Base-by-base conservation (phyloP, 2,329 filamentous ascomycete genomes). In the Clathrospora elynae region DNA sequence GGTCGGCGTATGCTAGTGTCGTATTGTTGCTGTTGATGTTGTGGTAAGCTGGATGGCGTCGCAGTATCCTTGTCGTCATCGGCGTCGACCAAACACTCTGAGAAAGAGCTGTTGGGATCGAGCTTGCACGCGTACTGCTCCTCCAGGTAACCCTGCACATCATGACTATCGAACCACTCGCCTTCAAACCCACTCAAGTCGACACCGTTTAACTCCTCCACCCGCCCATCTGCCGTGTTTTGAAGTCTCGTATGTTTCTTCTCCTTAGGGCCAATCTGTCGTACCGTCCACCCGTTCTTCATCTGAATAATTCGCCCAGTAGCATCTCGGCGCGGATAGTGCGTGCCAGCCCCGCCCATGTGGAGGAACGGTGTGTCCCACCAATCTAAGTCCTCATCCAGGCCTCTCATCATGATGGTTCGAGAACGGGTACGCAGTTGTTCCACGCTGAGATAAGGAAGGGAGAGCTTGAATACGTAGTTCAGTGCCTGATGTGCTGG, bases 141-240 rank as follows among this genome's bases (percentile, higher is more conserved):
- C 26, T 78, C 78, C 2, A 95, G 72, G 61, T 90, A 93, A 9
- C 80, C 76, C 66, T 93, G 86, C 0, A 90, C 84, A 64, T 93
- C 89, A 46, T 88, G 79, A 0, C 83, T 73, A 60, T 93, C 88
- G 55, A 87, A 88, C 75, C 88, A 93, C 35, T 88, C 81, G 4
- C 87, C 87, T 46, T 86, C 80, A 48, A 85, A 87, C 0, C 82
- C 86, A 1, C 79, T 76, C 6, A 84, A 66, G 25, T 75, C 77
- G 53, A 86, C 74, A 12, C 62, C 58, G 6, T 40, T 32, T 5
- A 56, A 38, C 30, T 53, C 57, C 44, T 62, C 61, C 17, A 44
- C 57, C 29, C 43, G 59, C 3, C 53, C 53, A 18, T 57, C 49
- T 23, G 42, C 42, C 12, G 49, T 41, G 18, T 41, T 53, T 22